Evolutionary conservation across 169 alveolate species (phyloP).

Genomic region (Plasmodium chabaudi): DNA sequence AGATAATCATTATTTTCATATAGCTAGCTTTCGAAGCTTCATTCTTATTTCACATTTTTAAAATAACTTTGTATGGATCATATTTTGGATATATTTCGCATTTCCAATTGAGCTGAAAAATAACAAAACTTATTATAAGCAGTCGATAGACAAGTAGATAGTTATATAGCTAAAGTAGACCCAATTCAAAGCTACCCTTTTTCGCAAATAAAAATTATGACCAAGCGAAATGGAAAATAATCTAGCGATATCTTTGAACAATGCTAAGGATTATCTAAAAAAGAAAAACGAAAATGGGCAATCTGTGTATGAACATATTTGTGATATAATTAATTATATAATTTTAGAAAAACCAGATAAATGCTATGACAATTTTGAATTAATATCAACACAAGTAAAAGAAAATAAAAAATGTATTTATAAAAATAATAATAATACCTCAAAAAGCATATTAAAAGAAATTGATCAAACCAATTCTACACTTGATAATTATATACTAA

Average conservation of each 20-base stretch:
- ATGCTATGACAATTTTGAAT: conserved; percentile 53
- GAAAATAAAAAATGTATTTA: conserved; percentile 36
- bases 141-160: too few species aligned
- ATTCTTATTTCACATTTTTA: too few species aligned
- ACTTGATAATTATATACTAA: conserved; percentile 41
- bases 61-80: too few species aligned
- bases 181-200: not conserved
- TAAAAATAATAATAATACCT: not conserved
- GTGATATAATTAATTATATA: conserved; percentile 49
- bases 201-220: not conserved
- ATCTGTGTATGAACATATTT: conserved; percentile 51
- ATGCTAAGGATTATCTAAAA: conserved; percentile 64
- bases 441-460: not conserved
- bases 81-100: too few species aligned
- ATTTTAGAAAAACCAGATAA: conserved; percentile 64
- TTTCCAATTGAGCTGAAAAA: too few species aligned
- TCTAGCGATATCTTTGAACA: conserved; percentile 41
- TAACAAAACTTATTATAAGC: too few species aligned
- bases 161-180: too few species aligned
- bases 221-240: conserved; percentile 20
- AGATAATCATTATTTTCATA: too few species aligned
- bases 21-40: too few species aligned
- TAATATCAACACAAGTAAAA: conserved; percentile 57
- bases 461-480: conserved; percentile 1
- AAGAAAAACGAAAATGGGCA: conserved; percentile 45